Base-by-base conservation (phyloP, 2,329 filamentous ascomycete species). In the Sporothrix protearum region DNA sequence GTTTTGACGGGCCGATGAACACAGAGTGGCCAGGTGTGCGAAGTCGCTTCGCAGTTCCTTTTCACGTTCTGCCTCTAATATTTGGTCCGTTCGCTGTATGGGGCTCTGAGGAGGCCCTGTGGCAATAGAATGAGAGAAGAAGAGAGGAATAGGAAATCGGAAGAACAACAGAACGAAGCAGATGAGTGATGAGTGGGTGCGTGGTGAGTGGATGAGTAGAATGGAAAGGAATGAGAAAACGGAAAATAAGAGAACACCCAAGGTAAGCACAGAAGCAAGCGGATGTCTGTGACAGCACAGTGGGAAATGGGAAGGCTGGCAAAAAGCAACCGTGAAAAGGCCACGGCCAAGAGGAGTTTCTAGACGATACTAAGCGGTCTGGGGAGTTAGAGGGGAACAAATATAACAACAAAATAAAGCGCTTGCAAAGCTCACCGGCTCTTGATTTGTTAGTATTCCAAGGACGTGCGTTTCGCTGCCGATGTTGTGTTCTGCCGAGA, bases 361-460 rank as follows among this genome's bases (percentile, higher is more conserved):
- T n/a, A 12, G 63, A 66, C 16, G 19, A 28, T 22, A 28, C 25
- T 25, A 67, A 49, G 64, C 42, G 64, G 64, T 67, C 45, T 67
- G 42, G 25, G 45, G 36, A 25, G 45, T 30, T 45, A 36, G 64
- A 30, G 64, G 64, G 16, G 64, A n/a, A 9, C 16, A 19, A 47
- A 67, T 67, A 45, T 45, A 67, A 67, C 63, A 51, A 33, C 45
- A 51, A 25, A 67, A 67, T 51, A 22, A 30, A 45, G 42, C 45
- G 45, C 45, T 33, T 67, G 28, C 64, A 51, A 22, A 33, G 28
- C 28, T 51, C 64, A 67, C 64, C 45, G 63, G 63, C 63, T 49
- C 25, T 49, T n/a, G 39, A 49, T 63, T n/a, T 47, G 33, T n/a
- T 39, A 45, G 63, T 25, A 30, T 66, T 49, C 63, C 63, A 66